Conservation (phyloP, 768 basidiomycete species). For the Naganishia friedmannii region DNA sequence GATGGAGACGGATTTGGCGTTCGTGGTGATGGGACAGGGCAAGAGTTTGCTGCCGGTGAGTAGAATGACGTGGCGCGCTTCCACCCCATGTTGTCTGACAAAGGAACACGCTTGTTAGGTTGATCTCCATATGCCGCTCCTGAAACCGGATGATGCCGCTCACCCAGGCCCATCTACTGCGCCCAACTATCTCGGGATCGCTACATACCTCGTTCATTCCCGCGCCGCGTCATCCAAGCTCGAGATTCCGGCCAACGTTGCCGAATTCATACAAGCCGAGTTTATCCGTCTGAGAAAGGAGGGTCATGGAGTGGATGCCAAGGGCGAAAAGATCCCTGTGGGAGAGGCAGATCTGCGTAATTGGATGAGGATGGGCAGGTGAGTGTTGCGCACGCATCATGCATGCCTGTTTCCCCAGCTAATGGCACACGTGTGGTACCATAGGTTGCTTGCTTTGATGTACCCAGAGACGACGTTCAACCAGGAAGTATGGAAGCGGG, state of each 20-base stretch:
- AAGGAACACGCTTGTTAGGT: constrained; percentile 16
- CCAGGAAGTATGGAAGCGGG: constrained; percentile 36
- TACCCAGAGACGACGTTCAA: constrained; percentile 33
- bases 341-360: constrained; percentile 42
- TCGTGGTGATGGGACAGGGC: constrained; percentile 43
- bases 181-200: constrained; percentile 16
- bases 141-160: background rate
- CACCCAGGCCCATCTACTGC: constrained; percentile 31
- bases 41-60: constrained; percentile 48
- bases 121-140: constrained; percentile 32
- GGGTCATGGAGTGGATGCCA: constrained; percentile 19
- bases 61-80: background rate
- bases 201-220: constrained; percentile 31
- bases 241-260: constrained; percentile 40
- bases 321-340: constrained; percentile 16
- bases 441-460: constrained; percentile 38
- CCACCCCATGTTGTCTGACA: background rate
- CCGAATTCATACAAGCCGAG: constrained; percentile 42
- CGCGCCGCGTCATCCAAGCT: constrained; percentile 8
- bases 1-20: constrained; percentile 45
- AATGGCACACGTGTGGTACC: background rate
- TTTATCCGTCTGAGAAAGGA: constrained; percentile 39
- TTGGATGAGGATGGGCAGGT: constrained; percentile 47
- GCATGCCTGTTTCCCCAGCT: background rate
- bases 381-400: background rate